A percentile compares a stretch with the other conserved stretches of the same genome.
phyloP scores from a whole-genome alignment of 164 flowering plant species.

The Kingdonia uniflora region DNA sequence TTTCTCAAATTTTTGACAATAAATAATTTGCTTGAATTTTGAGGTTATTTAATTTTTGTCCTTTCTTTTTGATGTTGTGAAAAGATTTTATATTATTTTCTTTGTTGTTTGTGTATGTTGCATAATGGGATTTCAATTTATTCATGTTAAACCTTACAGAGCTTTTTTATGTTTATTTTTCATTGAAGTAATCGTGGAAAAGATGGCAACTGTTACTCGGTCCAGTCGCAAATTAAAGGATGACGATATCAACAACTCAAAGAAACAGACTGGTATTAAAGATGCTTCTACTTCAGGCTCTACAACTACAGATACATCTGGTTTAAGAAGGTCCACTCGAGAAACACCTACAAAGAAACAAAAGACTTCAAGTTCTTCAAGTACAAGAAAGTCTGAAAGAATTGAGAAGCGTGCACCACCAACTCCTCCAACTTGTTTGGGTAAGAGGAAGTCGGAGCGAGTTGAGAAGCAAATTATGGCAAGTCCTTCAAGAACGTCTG shows the following conservation, averaged over 20 bases:
- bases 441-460: conserved; percentile 25
- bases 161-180: neutral
- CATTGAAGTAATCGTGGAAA: neutral
- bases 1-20: no score
- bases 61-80: no score
- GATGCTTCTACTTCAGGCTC: conserved; percentile 12
- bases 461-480: conserved; percentile 26
- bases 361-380: conserved; percentile 13
- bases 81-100: no score
- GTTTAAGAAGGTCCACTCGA: conserved; percentile 45
- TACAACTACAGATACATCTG: conserved; percentile 15
- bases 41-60: no score
- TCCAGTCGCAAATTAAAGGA: conserved; percentile 14
- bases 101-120: no score
- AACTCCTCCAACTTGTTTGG: conserved; percentile 11
- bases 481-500: conserved; percentile 42
- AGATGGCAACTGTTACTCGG: conserved; percentile 15
- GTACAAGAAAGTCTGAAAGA: conserved; percentile 34
- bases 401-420: conserved; percentile 23
- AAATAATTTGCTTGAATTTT: no score
- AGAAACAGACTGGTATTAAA: conserved; percentile 13
- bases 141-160: no score
- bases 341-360: conserved; percentile 27
- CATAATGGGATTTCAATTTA: no score
- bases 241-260: conserved; percentile 9